Conservation (phyloP, 2,329 filamentous ascomycete genomes). For the Diplodia corticola region DNA sequence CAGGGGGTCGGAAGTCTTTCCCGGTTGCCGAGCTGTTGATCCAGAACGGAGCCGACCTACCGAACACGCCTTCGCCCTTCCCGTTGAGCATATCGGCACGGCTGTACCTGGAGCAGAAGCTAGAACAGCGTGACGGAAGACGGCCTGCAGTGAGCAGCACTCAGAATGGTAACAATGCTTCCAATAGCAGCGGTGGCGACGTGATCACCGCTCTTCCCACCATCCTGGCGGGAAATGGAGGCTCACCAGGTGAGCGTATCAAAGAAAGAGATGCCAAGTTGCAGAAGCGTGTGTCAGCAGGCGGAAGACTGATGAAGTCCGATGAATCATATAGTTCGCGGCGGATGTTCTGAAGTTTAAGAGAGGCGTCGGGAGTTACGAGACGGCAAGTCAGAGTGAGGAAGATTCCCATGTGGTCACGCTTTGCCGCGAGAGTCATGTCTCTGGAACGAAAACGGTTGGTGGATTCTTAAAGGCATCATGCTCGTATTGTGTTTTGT, state of each 20-base stretch:
- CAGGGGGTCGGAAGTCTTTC: slow-evolving; percentile 61
- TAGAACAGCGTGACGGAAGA: slow-evolving; percentile 46
- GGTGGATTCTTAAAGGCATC: neutral
- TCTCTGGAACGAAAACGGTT: neutral
- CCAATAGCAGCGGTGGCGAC: slow-evolving; percentile 48
- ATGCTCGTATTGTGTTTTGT: neutral
- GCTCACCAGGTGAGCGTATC: slow-evolving; percentile 40
- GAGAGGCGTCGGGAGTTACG: slow-evolving; percentile 12
- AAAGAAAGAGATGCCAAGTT: slow-evolving; percentile 39
- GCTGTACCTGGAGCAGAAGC: slow-evolving; percentile 79
- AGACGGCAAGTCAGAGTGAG: neutral
- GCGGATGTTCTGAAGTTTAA: slow-evolving; percentile 23
- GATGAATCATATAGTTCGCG: slow-evolving; percentile 37
- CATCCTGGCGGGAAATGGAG: slow-evolving; percentile 45
- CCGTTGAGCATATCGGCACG: slow-evolving; percentile 79
- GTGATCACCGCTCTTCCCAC: slow-evolving; percentile 63
- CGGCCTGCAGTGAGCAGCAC: slow-evolving; percentile 1
- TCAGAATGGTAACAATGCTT: slow-evolving; percentile 5
- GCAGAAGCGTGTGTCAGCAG: slow-evolving; percentile 43
- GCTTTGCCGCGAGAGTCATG: neutral
- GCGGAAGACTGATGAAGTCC: slow-evolving; percentile 45
- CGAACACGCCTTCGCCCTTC: slow-evolving; percentile 72
- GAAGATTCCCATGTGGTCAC: neutral
- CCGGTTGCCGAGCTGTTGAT: slow-evolving; percentile 86
- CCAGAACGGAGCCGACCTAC: slow-evolving; percentile 92